Evolutionary conservation across 2,329 filamentous ascomycete species (phyloP).

Genomic region (Rutstroemia sydowiana): DNA sequence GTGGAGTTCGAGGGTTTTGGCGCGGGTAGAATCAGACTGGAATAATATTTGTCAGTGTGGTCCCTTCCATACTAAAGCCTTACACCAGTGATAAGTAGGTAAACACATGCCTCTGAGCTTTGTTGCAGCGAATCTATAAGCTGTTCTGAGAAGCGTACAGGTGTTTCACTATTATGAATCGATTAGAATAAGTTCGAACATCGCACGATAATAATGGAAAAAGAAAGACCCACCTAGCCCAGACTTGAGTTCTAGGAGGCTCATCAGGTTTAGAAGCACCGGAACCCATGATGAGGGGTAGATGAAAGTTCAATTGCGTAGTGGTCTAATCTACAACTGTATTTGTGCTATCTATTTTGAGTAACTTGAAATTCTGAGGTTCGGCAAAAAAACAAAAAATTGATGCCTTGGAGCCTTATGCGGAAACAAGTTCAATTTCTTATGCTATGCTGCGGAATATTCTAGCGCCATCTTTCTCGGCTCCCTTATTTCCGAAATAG

Average conservation of each 20-base stretch:
- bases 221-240: constrained; percentile 21
- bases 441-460: background rate
- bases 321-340: background rate
- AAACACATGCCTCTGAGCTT: constrained; percentile 66
- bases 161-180: constrained; percentile 42
- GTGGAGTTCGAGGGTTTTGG: constrained; percentile 75
- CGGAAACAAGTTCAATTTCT: background rate
- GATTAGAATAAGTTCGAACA: constrained; percentile 8
- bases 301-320: constrained; percentile 3
- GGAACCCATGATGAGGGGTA: constrained; percentile 26
- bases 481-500: too few species aligned
- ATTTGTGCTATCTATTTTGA: constrained; percentile 7
- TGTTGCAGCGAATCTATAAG: constrained; percentile 76
- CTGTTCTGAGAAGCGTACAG: constrained; percentile 69
- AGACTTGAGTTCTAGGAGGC: constrained; percentile 24
- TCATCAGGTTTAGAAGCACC: constrained; percentile 25
- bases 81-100: background rate
- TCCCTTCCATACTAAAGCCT: background rate
- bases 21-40: constrained; percentile 82
- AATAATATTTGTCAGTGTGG: background rate
- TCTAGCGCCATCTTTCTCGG: background rate
- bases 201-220: background rate
- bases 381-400: background rate
- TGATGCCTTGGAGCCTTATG: background rate
- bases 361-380: constrained; percentile 15